Conservation (phyloP, 805 yeast genomes). For the Sugiyamaella boreocaroliniensis region DNA sequence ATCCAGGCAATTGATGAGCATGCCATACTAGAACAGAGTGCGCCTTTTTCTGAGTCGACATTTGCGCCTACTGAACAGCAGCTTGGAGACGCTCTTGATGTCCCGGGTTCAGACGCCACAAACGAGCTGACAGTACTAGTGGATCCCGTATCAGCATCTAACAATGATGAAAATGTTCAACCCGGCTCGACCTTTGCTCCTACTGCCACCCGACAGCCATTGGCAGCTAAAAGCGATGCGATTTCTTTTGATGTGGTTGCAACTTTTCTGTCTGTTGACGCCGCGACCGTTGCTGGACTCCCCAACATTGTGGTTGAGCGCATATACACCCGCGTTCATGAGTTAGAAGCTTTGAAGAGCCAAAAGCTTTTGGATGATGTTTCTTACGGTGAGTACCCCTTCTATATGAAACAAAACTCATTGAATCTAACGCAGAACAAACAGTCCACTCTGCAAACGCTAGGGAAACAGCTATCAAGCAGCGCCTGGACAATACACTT, state of each 20-base stretch:
- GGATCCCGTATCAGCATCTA: background rate
- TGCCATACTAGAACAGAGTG: too few relatives aligned
- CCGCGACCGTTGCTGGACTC: conserved; percentile 10
- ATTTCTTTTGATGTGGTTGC: conserved; percentile 4
- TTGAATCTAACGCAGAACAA: conserved; percentile 9
- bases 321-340: conserved; percentile 18
- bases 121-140: too few relatives aligned
- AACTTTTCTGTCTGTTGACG: conserved; percentile 16
- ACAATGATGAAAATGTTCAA: background rate
- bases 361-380: conserved; percentile 23
- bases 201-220: background rate
- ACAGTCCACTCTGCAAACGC: conserved; percentile 9
- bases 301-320: conserved; percentile 15
- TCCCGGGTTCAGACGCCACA: too few relatives aligned
- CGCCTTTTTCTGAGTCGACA: background rate
- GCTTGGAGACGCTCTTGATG: too few relatives aligned
- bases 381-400: conserved; percentile 18
- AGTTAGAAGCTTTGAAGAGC: conserved; percentile 22
- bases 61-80: background rate
- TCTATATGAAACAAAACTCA: background rate
- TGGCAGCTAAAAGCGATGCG: background rate
- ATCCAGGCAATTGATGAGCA: too few relatives aligned
- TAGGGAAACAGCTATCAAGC: conserved; percentile 3
- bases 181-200: background rate
- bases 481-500: background rate